Evolutionary conservation across 495 filamentous ascomycete species (phyloP).

Genomic region (Penicillium flavigenum): DNA sequence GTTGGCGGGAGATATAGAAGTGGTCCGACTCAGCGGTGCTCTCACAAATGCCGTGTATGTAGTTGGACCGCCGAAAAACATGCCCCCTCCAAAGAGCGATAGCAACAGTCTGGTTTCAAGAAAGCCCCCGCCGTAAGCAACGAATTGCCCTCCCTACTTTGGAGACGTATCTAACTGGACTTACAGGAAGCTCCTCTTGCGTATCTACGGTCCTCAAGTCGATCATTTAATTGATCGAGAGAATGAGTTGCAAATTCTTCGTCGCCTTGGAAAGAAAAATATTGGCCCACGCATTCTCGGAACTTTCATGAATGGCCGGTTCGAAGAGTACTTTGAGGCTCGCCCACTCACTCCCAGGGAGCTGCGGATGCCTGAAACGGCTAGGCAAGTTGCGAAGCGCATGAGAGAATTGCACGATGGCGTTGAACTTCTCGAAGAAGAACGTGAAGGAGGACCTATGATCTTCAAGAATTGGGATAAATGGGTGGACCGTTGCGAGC

Average conservation of each 20-base stretch:
- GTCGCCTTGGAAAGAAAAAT: slow-evolving; percentile 81
- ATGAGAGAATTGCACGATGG: slow-evolving; percentile 96
- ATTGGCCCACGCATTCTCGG: slow-evolving; percentile 93
- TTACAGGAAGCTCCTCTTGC: slow-evolving; percentile 74
- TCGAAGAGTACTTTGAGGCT: slow-evolving; percentile 90
- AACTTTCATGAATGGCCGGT: slow-evolving; percentile 93
- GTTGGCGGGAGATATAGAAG: slow-evolving; percentile 64
- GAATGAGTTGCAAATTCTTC: slow-evolving; percentile 82
- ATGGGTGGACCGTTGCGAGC: slow-evolving; percentile 79
- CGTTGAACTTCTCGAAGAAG: slow-evolving; percentile 76
- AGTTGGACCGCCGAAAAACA: slow-evolving; percentile 71
- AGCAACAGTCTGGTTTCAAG: slow-evolving; percentile 41
- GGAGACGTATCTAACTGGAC: slow-evolving; percentile 14
- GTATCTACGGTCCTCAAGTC: slow-evolving; percentile 94
- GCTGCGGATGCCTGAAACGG: slow-evolving; percentile 77
- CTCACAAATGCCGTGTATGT: slow-evolving; percentile 96
- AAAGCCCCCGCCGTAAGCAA: slow-evolving; percentile 54
- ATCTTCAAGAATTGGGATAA: slow-evolving; percentile 95
- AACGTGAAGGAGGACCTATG: slow-evolving; percentile 73
- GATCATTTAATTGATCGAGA: slow-evolving; percentile 94
- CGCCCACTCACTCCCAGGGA: slow-evolving; percentile 72
- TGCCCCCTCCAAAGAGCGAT: slow-evolving; percentile 42
- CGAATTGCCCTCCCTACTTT: background rate
- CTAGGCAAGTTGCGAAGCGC: slow-evolving; percentile 93
- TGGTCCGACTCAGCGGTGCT: slow-evolving; percentile 86